Evolutionary conservation across 192 early-diverging fungal species (phyloP), one percentile per base, ranked within the genome.

Genomic region (Coemansia sp.): DNA sequence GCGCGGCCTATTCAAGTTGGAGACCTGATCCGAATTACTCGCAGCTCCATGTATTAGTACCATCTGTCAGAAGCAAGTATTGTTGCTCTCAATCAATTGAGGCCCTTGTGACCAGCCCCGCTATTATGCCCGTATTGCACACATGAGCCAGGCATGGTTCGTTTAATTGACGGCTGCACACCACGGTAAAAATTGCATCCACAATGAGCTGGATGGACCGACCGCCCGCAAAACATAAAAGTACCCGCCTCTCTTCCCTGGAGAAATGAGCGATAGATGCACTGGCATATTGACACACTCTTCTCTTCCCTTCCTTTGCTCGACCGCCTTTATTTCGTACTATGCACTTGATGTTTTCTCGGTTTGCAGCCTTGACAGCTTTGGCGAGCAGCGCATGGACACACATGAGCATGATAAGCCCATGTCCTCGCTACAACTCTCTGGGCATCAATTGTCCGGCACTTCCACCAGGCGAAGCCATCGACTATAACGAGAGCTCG

Each of bases 341-440:
- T n/a, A 55, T 55, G 52, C 14, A 6, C 52, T n/a, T 16, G 14
- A 16, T 6, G 6, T 55, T 31, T 6, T 33, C 1, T 26, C 26
- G 28, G 26, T 6, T 55, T 7, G 6, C 25, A 31, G 52, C 26
- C 26, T 21, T 58, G 18, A 18, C 36, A 34, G 56, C 28, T 3
- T 21, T 58, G 33, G 18, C 18, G 33, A 37, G 18, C 14, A 48
- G 48, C 57, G 21, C 11, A 8, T 45, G 20, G 35, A 55, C 66
- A 28, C 72, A 74, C 20, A 74, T 74, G 72, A 61, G 47, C 21
- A 74, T 74, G 65, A 62, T 68, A 13, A 53, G 45, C 28, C 72
- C 72, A 7, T 74, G 72, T 25, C 72, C 72, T 3, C 65, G 72
- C 47, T 74, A 58, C 42, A 66, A 59, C 43, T 60, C 65, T 31